Evolutionary conservation across 768 basidiomycete genomes (phyloP).

Genomic region (Xerocomus spinulosus): DNA sequence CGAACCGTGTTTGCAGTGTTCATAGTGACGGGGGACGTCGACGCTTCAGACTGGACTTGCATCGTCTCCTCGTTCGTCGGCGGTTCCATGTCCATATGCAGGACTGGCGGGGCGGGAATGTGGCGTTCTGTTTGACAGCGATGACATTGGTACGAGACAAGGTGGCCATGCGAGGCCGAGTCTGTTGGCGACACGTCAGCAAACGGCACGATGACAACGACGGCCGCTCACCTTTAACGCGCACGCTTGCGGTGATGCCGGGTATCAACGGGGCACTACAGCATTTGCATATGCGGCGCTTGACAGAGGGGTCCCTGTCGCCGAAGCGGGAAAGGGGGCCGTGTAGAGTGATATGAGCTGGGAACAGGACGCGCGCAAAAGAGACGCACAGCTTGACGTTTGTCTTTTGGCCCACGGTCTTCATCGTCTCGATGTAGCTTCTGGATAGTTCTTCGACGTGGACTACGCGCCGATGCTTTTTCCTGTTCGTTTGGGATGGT

Average conservation of each 20-base stretch:
- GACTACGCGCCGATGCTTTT: slow-evolving; percentile 28
- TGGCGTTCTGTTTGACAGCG: slow-evolving; percentile 54
- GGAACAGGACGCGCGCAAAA: too few species aligned
- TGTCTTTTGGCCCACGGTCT: slow-evolving; percentile 66
- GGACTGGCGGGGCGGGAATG: slow-evolving; percentile 61
- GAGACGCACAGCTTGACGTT: slow-evolving; percentile 66
- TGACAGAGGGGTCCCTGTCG: slow-evolving; percentile 74
- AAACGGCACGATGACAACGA: neutral
- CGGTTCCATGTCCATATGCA: slow-evolving; percentile 4
- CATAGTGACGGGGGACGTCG: neutral
- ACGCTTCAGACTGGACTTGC: neutral
- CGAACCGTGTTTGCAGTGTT: neutral
- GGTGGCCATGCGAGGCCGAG: slow-evolving; percentile 47
- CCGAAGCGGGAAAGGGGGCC: too few species aligned
- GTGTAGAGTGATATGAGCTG: too few species aligned
- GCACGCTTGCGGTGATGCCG: slow-evolving; percentile 59
- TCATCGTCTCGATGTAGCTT: slow-evolving; percentile 63
- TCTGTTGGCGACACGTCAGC: slow-evolving; percentile 31
- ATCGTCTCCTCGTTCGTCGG: neutral
- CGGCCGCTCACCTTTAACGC: slow-evolving; percentile 53
- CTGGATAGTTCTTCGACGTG: slow-evolving; percentile 53
- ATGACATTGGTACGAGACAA: slow-evolving; percentile 55
- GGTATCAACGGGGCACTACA: slow-evolving; percentile 65
- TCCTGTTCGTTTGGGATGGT: slow-evolving; percentile 11
- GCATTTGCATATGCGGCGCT: slow-evolving; percentile 70